Base-by-base conservation (phyloP, 192 early-diverging fungal species). In the Coemansia sp. region DNA sequence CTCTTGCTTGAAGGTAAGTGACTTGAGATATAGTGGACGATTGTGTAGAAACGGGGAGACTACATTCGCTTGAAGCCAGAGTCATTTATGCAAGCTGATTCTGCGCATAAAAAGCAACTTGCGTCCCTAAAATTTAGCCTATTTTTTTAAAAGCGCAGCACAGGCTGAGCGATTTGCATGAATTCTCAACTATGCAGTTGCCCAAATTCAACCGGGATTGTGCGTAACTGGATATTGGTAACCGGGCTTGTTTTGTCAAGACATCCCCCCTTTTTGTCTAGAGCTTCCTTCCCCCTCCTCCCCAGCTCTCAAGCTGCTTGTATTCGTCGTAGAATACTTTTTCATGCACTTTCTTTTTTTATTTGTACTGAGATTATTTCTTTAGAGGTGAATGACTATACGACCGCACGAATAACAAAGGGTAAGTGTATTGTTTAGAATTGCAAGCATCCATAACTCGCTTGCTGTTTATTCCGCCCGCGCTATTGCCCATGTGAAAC, bases 41-140 rank as follows among this genome's bases (percentile, higher is more conserved):
- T 34, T 34, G 32, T 34, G 7, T 34, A 34, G 7, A 34, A 34
- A 34, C 10, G 32, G 32, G 32, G 32, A 34, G 7, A 9, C 32
- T 34, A 34, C 7, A 34, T 34, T 34, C 32, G 2, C 32, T 34
- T 34, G 23, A 26, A 34, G 32, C 41, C 20, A 40, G 31, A 40
- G 31, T 40, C 53, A 44, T 56, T 42, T 34, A 56, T 56, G 53
- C 53, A 26, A 56, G n/a, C 32, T 16, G 16, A 34, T 34, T 56
- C 53, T 56, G 53, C 53, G 53, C 53, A 56, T 56, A 44, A 56
- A 56, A 28, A 15, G 9, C 6, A 39, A 30, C 16, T 31, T 28
- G 51, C 34, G 28, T 55, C 26, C 53, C 31, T 28, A 14, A n/a
- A 15, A 3, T 37, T 28, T 11, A 34, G 15, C 37, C 20, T 40